Percentiles rank a stretch among this genome's conserved stretches.
Evolutionary conservation across 2,329 filamentous ascomycete species (phyloP).

Genomic region (Graphium sp.): DNA sequence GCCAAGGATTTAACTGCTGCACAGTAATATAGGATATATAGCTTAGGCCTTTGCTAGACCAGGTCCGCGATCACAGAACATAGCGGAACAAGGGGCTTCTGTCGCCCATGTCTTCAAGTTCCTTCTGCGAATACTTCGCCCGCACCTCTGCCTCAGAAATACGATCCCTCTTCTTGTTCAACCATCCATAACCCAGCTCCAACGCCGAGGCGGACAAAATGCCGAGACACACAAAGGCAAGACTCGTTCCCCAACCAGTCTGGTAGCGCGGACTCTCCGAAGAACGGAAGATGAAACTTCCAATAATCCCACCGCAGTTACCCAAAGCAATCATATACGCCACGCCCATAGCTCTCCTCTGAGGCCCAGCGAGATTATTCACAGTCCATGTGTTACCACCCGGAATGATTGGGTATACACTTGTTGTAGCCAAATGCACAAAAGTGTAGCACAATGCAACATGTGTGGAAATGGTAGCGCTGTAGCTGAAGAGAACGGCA

Average conservation of each 20-base stretch:
- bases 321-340: slow-evolving; percentile 13
- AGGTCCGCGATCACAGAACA: too few species aligned
- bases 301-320: slow-evolving; percentile 10
- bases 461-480: slow-evolving; percentile 14
- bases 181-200: slow-evolving; percentile 7
- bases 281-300: slow-evolving; percentile 10
- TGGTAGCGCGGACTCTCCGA: slow-evolving; percentile 11
- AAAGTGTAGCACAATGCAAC: slow-evolving; percentile 19
- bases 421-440: slow-evolving; percentile 18
- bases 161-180: slow-evolving; percentile 11
- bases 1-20: too few species aligned
- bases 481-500: slow-evolving; percentile 12
- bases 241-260: slow-evolving; percentile 10
- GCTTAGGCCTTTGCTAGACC: too few species aligned
- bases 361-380: slow-evolving; percentile 15
- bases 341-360: slow-evolving; percentile 17
- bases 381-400: slow-evolving; percentile 18
- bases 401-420: slow-evolving; percentile 17
- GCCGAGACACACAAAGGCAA: slow-evolving; percentile 8
- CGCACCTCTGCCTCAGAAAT: slow-evolving; percentile 11
- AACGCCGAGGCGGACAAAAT: slow-evolving; percentile 7
- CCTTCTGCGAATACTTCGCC: slow-evolving; percentile 11
- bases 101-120: slow-evolving; percentile 14
- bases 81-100: slow-evolving; percentile 14
- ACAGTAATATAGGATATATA: too few species aligned